These are phyloP conservation scores for Verruconis gallopava DNA, from an alignment of 2,329 filamentous ascomycete genomes.

Conservation along the genomic window DNA sequence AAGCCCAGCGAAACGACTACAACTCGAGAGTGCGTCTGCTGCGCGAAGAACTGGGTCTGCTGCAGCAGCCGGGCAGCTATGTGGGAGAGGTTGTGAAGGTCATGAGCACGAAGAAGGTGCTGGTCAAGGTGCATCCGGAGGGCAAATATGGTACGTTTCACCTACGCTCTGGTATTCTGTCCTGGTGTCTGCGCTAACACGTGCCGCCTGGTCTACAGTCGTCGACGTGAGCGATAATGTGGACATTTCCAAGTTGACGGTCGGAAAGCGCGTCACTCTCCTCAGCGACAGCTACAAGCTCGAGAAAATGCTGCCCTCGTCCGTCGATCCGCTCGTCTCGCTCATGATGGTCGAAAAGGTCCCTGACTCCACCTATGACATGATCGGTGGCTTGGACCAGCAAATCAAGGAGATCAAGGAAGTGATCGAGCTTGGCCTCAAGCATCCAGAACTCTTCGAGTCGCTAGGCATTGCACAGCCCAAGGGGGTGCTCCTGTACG, in stretches of 20 bases:
- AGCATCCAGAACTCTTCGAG: constrained; percentile 97
- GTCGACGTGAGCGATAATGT: constrained; percentile 92
- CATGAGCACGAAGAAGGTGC: constrained; percentile 98
- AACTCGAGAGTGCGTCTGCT: constrained; percentile 93
- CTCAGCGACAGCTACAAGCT: constrained; percentile 97
- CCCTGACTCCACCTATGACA: constrained; percentile 98
- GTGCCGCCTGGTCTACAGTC: constrained; percentile 55
- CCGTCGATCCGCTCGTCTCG: constrained; percentile 93
- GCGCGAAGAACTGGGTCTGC: constrained; percentile 84
- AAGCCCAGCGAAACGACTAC: constrained; percentile 98
- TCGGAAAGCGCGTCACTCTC: constrained; percentile 93
- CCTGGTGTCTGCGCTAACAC: neutral
- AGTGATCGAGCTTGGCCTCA: constrained; percentile 95
- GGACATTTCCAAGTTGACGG: constrained; percentile 88
- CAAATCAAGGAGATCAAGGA: constrained; percentile 99
- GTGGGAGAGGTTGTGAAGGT: constrained; percentile 99
- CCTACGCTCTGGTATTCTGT: neutral
- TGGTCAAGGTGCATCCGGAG: constrained; percentile 97
- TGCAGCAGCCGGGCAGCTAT: constrained; percentile 96
- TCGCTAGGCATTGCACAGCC: constrained; percentile 97
- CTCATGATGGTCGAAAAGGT: constrained; percentile 99
- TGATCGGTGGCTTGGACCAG: constrained; percentile 97
- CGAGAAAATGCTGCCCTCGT: constrained; percentile 95
- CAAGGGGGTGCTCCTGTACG: constrained; percentile 93
- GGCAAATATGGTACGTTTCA: constrained; percentile 84